Evolutionary conservation across 768 basidiomycete genomes (phyloP), one percentile per base, ranked within the genome.

Genomic region (Tricholoma saponaceum): DNA sequence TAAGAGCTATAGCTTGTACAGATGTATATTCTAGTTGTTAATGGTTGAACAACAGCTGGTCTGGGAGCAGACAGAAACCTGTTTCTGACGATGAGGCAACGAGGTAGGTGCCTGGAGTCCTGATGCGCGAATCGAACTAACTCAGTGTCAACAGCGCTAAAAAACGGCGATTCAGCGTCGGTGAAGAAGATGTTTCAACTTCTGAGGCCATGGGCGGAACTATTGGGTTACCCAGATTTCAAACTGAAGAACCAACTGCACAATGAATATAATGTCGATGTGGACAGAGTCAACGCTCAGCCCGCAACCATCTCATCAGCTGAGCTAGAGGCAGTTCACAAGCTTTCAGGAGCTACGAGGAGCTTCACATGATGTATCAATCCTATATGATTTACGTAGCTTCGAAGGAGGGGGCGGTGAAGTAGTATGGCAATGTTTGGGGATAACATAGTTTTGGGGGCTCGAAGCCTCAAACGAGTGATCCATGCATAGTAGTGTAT

Each of bases 21-120:
- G 44, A 13, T 12, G 22, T 14, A 52, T 23, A 35, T 52, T 22
- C 28, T 1, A 35, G 25, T 22, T 16, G 28, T 52, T 39, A 6
- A 35, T 23, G 16, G 20, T 35, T 23, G 37, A 52, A 52, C 20
- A 22, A 22, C 10, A 26, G 25, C 25, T 41, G 25, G 25, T 23
- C 16, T 41, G 37, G 55, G 28, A 22, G 46, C 43, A n/a, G 56
- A 43, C 22, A 39, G 43, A 44, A 22, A 26, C 23, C 25, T 52
- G 26, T 58, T 58, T 33, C 51, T 52, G 33, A 13, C 43, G 6
- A 46, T 58, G 56, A 58, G 56, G 37, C 37, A 52, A 18, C 20
- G 51, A 33, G 50, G 51, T 58, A n/a, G 10, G 51, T 35, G 12
- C 39, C 25, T n/a, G 2, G 13, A 20, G n/a, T 26, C 30, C 30